These are phyloP conservation scores for Annulohypoxylon maeteangense DNA, from an alignment of 495 filamentous ascomycete genomes.

Conservation along the genomic window DNA sequence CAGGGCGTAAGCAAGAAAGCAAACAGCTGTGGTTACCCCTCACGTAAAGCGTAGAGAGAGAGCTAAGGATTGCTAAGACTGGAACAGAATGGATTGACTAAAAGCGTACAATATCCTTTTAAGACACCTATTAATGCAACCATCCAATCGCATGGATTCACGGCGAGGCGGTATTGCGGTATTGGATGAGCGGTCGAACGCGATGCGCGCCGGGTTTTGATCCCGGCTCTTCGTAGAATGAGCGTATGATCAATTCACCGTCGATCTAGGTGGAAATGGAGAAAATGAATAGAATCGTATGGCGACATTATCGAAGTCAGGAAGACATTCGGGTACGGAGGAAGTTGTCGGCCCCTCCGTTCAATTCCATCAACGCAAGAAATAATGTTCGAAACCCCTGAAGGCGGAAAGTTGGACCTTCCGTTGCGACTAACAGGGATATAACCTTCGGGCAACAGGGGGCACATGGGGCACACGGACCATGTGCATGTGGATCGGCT, in stretches of 20 bases:
- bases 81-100: constrained; percentile 18
- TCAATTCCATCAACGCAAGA: constrained; percentile 52
- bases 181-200: constrained; percentile 44
- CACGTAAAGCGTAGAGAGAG: constrained; percentile 6
- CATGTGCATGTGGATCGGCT: constrained; percentile 6
- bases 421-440: constrained; percentile 28
- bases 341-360: constrained; percentile 80
- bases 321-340: constrained; percentile 68
- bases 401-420: constrained; percentile 30
- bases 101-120: constrained; percentile 23
- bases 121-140: constrained; percentile 34
- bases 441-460: not conserved
- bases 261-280: constrained; percentile 7
- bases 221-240: constrained; percentile 22
- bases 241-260: constrained; percentile 10
- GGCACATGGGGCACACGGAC: not conserved
- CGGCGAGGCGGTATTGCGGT: constrained; percentile 35
- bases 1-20: constrained; percentile 35
- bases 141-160: constrained; percentile 46
- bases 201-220: constrained; percentile 45
- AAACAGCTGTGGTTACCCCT: constrained; percentile 38
- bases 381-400: constrained; percentile 19
- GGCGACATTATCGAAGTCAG: constrained; percentile 37
- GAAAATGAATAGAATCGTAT: constrained; percentile 13
- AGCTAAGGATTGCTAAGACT: not conserved